These are phyloP conservation scores for Durotheca rogersii DNA, from an alignment of 495 filamentous ascomycete genomes.

Conservation along the genomic window DNA sequence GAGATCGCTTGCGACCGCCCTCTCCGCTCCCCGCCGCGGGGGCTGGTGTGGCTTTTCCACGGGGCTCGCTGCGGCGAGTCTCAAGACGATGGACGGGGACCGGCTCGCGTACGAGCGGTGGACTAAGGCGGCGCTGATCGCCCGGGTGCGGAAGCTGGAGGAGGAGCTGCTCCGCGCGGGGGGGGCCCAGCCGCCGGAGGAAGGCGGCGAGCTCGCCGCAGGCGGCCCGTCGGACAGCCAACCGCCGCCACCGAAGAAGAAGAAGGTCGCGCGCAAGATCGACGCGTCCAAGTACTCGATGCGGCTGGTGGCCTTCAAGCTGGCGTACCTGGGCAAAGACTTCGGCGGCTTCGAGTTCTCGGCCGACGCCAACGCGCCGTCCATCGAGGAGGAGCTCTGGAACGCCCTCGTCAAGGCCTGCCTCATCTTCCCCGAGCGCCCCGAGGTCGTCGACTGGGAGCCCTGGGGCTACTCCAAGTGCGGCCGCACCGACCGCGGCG, in stretches of 20 bases:
- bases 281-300: constrained; percentile 81
- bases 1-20: constrained; percentile 9
- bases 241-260: constrained; percentile 30
- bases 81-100: constrained; percentile 37
- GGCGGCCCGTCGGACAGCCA: background rate
- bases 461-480: constrained; percentile 90
- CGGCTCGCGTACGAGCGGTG: constrained; percentile 49
- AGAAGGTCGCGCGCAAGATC: constrained; percentile 54
- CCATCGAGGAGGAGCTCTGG: constrained; percentile 90
- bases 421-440: constrained; percentile 70
- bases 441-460: constrained; percentile 64
- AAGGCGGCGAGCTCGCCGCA: background rate
- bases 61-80: constrained; percentile 8
- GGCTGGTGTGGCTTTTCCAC: constrained; percentile 23
- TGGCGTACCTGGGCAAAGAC: constrained; percentile 85
- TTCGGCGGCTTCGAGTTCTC: constrained; percentile 93
- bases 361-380: constrained; percentile 62
- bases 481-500: constrained; percentile 86
- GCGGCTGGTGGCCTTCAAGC: constrained; percentile 83
- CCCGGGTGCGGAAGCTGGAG: constrained; percentile 66
- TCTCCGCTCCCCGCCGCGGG: constrained; percentile 9
- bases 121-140: constrained; percentile 65
- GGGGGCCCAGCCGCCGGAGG: constrained; percentile 31
- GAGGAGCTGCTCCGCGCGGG: constrained; percentile 48
- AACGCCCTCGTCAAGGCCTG: constrained; percentile 77